These are phyloP conservation scores for Fragilaria radians DNA, from an alignment of 108 stramenopile species.

Conservation along the genomic window DNA sequence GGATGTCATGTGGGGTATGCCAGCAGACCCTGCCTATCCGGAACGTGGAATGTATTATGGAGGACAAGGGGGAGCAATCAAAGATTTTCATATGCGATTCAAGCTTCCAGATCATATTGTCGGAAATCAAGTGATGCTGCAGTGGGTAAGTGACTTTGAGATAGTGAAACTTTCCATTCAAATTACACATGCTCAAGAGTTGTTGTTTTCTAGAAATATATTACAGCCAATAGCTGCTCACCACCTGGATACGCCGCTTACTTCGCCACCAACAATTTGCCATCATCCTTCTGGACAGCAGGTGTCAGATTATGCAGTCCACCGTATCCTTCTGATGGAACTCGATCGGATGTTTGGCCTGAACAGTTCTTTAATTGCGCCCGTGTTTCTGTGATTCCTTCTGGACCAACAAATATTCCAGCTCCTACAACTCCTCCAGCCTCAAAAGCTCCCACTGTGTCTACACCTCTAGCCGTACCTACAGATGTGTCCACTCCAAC, in stretches of 20 bases:
- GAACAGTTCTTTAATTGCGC: slow-evolving; percentile 9
- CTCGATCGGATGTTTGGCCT: background rate
- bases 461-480: slow-evolving; percentile 28
- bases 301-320: background rate
- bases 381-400: background rate
- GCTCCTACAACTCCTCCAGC: background rate
- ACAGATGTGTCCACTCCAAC: too few species aligned
- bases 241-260: slow-evolving; percentile 38
- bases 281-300: background rate
- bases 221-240: slow-evolving; percentile 41
- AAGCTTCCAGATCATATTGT: slow-evolving; percentile 29
- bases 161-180: too few species aligned
- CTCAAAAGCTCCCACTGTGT: slow-evolving; percentile 31
- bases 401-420: slow-evolving; percentile 2
- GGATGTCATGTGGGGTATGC: slow-evolving; percentile 12
- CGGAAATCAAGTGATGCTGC: slow-evolving; percentile 37
- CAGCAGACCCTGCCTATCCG: slow-evolving; percentile 13
- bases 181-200: too few species aligned
- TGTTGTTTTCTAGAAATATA: too few species aligned
- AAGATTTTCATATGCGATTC: slow-evolving; percentile 21
- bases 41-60: slow-evolving; percentile 31
- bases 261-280: slow-evolving; percentile 7
- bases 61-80: slow-evolving; percentile 26
- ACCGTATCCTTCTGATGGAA: slow-evolving; percentile 5
- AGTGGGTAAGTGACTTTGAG: too few species aligned